These are phyloP conservation scores for Phlebiopsis flavidoalba DNA, from an alignment of 768 basidiomycete genomes.

Conservation along the genomic window DNA sequence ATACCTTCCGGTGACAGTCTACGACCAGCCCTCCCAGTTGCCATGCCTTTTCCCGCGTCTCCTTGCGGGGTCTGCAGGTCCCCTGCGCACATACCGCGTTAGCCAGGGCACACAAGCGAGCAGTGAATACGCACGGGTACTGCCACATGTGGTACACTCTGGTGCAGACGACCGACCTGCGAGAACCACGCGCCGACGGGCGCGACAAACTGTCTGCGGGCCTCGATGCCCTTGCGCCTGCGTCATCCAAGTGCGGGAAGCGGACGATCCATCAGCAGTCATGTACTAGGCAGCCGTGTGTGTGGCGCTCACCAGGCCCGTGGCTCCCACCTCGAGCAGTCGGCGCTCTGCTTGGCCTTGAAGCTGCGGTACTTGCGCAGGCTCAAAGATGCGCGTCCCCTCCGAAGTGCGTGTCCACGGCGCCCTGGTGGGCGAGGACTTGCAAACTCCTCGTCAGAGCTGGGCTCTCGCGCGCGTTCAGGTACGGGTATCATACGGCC, in stretches of 20 bases:
- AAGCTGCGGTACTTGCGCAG: slow-evolving; percentile 86
- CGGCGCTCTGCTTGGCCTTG: slow-evolving; percentile 82
- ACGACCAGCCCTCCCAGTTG: slow-evolving; percentile 92
- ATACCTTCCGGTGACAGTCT: slow-evolving; percentile 88
- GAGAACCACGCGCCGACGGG: slow-evolving; percentile 93
- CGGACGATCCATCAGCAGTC: neutral
- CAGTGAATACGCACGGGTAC: slow-evolving; percentile 56
- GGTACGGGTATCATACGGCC: slow-evolving; percentile 73
- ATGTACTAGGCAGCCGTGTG: neutral
- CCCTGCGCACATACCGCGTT: slow-evolving; percentile 32
- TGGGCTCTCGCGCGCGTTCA: slow-evolving; percentile 72
- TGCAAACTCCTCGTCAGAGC: slow-evolving; percentile 89
- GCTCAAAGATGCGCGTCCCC: slow-evolving; percentile 93
- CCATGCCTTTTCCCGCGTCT: slow-evolving; percentile 88
- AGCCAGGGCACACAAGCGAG: slow-evolving; percentile 11
- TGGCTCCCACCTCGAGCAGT: slow-evolving; percentile 95
- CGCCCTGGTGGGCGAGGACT: slow-evolving; percentile 89
- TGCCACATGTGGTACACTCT: slow-evolving; percentile 99
- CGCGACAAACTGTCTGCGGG: slow-evolving; percentile 78
- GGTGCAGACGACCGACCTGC: slow-evolving; percentile 76
- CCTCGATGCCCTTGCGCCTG: slow-evolving; percentile 93
- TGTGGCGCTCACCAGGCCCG: slow-evolving; percentile 61
- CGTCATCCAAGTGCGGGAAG: neutral
- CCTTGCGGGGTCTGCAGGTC: slow-evolving; percentile 77
- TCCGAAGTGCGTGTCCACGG: slow-evolving; percentile 81